Evolutionary conservation across 305 asterid genomes (phyloP).

Genomic region (Solanum aculeatissimum): DNA sequence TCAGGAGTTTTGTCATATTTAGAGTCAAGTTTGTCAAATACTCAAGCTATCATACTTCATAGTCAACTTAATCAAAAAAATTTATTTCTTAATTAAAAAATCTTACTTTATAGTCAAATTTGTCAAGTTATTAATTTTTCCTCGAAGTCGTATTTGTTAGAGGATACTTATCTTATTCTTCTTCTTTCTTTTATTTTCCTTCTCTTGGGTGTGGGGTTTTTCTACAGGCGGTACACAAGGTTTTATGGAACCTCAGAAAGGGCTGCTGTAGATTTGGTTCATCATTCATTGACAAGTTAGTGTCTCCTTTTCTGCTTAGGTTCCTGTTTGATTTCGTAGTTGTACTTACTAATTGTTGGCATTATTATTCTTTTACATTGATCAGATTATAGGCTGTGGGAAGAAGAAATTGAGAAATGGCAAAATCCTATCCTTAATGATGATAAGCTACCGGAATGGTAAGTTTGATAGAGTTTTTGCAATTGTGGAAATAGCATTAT

Average conservation of each 20-base stretch:
- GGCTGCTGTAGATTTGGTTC: slow-evolving; percentile 88
- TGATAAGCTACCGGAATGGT: slow-evolving; percentile 91
- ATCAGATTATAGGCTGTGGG: slow-evolving; percentile 89
- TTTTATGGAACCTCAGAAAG: slow-evolving; percentile 82
- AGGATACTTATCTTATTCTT: not conserved
- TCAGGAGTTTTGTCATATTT: not conserved
- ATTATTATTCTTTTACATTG: not conserved
- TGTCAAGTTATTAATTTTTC: not conserved
- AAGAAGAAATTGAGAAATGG: slow-evolving; percentile 99
- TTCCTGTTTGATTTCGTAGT: not conserved
- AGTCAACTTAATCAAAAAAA: not conserved
- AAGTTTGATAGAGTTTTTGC: slow-evolving; percentile 9
- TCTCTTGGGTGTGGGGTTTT: slow-evolving; percentile 3
- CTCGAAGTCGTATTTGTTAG: not conserved
- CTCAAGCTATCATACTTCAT: not conserved
- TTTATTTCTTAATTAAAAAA: no score
- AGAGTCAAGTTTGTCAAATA: not conserved
- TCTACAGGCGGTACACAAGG: slow-evolving; percentile 91
- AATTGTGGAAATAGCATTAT: not conserved
- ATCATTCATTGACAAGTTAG: slow-evolving; percentile 92
- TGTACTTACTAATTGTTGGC: not conserved
- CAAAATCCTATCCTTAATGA: slow-evolving; percentile 87
- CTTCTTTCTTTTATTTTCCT: slow-evolving; percentile 3
- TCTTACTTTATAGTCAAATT: not conserved
- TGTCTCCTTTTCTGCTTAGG: slow-evolving; percentile 2